Evolutionary conservation across 345 rosid species (phyloP).

Genomic region (Camelina sativa): DNA sequence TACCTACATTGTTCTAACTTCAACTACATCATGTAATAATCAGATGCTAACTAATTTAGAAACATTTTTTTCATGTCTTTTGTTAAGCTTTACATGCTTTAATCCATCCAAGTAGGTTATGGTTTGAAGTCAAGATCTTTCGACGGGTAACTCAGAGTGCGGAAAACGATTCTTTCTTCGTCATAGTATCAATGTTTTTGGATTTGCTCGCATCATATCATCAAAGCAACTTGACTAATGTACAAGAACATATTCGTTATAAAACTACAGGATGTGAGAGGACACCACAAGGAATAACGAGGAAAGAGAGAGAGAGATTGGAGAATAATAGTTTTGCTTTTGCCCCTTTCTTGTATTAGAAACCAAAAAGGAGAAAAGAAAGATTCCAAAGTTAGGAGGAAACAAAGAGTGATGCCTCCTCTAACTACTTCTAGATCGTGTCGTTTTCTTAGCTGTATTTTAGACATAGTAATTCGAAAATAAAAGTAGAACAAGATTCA

Average conservation of each 20-base stretch:
- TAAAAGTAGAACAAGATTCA: not conserved
- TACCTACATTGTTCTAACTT: slow-evolving; percentile 31
- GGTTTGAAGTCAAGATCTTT: not conserved
- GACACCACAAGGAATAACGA: slow-evolving; percentile 46
- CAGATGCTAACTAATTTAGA: not conserved
- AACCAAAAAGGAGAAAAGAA: slow-evolving; percentile 26
- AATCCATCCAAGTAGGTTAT: not conserved
- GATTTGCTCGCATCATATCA: slow-evolving; percentile 11
- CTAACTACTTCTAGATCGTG: slow-evolving; percentile 24
- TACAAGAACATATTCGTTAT: slow-evolving; percentile 39
- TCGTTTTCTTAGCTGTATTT: not conserved
- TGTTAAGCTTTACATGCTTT: not conserved
- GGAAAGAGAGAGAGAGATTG: not conserved
- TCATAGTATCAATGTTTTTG: not conserved
- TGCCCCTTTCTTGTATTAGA: slow-evolving; percentile 22
- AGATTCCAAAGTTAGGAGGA: slow-evolving; percentile 41
- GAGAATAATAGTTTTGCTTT: slow-evolving; percentile 41
- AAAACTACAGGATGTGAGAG: slow-evolving; percentile 39
- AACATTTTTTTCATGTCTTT: slow-evolving; percentile 11
- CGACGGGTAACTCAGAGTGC: not conserved
- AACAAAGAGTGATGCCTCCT: slow-evolving; percentile 29
- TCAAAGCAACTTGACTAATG: slow-evolving; percentile 26
- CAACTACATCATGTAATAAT: slow-evolving; percentile 30
- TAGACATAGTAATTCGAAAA: not conserved
- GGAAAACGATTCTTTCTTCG: not conserved